A percentile compares a stretch with the other conserved stretches of the same genome.
These are phyloP conservation scores for Cavenderia fasciculata DNA, from an alignment of 78 protist genomes.

Conservation along the genomic window DNA sequence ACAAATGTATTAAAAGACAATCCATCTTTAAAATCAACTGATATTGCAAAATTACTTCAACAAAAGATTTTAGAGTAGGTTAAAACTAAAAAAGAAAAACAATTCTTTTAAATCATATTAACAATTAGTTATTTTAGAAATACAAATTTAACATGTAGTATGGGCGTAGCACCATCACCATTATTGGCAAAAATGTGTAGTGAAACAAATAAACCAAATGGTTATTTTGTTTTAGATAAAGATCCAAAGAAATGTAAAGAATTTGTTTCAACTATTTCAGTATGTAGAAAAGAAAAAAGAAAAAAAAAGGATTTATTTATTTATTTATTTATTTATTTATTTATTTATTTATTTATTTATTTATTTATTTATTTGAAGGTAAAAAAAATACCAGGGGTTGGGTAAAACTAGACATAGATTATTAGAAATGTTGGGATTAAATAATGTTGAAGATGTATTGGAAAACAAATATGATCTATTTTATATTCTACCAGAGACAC, in stretches of 20 bases:
- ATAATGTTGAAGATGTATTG: not conserved
- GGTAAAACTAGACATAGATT: slow-evolving; percentile 58
- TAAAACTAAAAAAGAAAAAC: too few species aligned
- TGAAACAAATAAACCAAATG: slow-evolving; percentile 67
- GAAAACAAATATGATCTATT: slow-evolving; percentile 52
- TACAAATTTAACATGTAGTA: slow-evolving; percentile 37
- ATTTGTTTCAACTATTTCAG: not conserved
- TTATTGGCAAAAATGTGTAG: slow-evolving; percentile 35
- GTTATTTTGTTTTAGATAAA: slow-evolving; percentile 15
- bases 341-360: too few species aligned
- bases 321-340: too few species aligned
- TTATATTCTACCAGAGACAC: not conserved
- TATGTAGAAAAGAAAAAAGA: not conserved
- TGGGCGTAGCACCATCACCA: slow-evolving; percentile 68
- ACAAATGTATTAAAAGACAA: slow-evolving; percentile 9
- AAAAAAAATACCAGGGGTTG: slow-evolving; percentile 59
- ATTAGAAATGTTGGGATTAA: slow-evolving; percentile 29
- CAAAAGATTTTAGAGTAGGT: not conserved
- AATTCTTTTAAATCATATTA: too few species aligned
- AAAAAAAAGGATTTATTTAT: too few species aligned
- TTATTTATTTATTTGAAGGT: not conserved
- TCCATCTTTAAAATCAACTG: slow-evolving; percentile 6
- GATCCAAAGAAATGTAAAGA: not conserved
- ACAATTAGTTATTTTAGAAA: not conserved
- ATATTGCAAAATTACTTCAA: slow-evolving; percentile 14